These are phyloP conservation scores for Datisca glomerata DNA, from an alignment of 306 rosid species.

Conservation along the genomic window DNA sequence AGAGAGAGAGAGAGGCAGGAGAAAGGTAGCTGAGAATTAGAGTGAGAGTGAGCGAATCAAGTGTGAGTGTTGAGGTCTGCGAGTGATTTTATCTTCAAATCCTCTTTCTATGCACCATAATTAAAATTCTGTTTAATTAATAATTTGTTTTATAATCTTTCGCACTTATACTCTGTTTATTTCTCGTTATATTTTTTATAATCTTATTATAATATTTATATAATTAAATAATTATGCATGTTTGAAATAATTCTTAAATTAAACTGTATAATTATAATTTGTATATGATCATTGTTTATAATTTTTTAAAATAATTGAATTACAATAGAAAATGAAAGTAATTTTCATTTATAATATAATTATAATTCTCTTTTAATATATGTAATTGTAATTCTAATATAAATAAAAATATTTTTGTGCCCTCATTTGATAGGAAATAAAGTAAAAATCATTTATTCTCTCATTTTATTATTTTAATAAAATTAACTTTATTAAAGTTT, in stretches of 20 bases:
- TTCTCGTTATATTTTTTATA: conserved; percentile 6
- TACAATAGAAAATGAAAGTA: too few species aligned
- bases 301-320: too few species aligned
- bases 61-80: background rate
- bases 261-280: too few species aligned
- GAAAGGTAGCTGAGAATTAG: conserved; percentile 6
- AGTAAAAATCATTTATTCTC: background rate
- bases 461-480: too few species aligned
- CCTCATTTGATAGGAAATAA: background rate
- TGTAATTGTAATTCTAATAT: background rate
- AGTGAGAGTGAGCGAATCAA: background rate
- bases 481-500: too few species aligned
- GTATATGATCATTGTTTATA: background rate
- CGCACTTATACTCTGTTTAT: conserved; percentile 2
- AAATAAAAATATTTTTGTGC: background rate
- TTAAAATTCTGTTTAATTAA: too few species aligned
- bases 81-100: background rate
- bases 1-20: background rate
- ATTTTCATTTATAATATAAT: too few species aligned
- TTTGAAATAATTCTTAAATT: too few species aligned
- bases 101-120: too few species aligned
- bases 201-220: background rate
- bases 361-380: background rate
- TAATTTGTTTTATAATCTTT: too few species aligned
- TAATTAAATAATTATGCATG: background rate